phyloP scores from a whole-genome alignment of 305 asterid genomes.

The Caryopteris hybrid region DNA sequence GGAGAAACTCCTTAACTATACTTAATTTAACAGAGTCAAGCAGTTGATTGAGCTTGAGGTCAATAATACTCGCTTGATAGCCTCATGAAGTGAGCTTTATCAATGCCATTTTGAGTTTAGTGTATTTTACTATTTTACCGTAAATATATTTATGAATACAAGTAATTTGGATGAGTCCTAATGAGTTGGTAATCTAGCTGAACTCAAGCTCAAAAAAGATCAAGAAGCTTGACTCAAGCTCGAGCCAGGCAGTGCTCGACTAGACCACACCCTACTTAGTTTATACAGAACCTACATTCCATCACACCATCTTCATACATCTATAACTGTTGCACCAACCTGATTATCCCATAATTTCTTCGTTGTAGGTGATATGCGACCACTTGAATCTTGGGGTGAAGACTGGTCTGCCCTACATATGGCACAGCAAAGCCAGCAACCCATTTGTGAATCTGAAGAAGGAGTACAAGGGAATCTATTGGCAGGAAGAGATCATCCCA shows the following conservation, averaged over 20 bases:
- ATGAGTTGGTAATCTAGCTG: too few relatives aligned
- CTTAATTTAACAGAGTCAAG: too few relatives aligned
- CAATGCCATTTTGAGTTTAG: too few relatives aligned
- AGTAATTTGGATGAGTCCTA: too few relatives aligned
- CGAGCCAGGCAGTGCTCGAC: not conserved
- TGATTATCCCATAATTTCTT: not conserved
- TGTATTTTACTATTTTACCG: too few relatives aligned
- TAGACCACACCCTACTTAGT: not conserved
- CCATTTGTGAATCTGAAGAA: constrained; percentile 79
- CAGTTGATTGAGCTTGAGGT: too few relatives aligned
- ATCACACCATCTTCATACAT: not conserved
- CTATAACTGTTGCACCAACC: not conserved
- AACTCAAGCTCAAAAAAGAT: too few relatives aligned
- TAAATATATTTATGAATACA: too few relatives aligned
- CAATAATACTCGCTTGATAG: too few relatives aligned
- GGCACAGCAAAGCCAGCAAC: constrained; percentile 95
- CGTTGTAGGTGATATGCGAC: constrained; percentile 67
- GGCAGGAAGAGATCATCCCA: constrained; percentile 81
- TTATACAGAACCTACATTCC: not conserved
- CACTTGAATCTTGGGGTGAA: constrained; percentile 71
- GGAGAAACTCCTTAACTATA: too few relatives aligned
- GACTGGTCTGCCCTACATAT: constrained; percentile 78
- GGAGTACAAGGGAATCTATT: constrained; percentile 76
- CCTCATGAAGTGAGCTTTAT: too few relatives aligned
- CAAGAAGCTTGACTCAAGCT: too few relatives aligned